Conservation (phyloP, 140 eudicot species). For the Senecio squalidus region DNA sequence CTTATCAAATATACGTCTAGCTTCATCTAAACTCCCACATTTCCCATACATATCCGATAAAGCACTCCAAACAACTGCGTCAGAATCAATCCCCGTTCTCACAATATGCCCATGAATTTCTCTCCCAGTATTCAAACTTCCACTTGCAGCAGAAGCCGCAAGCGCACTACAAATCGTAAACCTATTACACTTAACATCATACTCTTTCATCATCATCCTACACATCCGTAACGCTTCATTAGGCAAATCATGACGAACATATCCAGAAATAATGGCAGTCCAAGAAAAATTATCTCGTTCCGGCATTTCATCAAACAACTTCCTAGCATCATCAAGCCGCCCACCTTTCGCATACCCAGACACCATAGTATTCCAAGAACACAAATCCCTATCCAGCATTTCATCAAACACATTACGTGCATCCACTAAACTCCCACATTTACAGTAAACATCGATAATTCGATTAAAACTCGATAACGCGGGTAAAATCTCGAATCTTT, state of each 20-base stretch:
- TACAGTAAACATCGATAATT: slow-evolving; percentile 41
- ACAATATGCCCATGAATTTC: slow-evolving; percentile 46
- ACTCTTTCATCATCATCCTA: slow-evolving; percentile 23
- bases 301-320: slow-evolving; percentile 21
- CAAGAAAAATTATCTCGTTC: slow-evolving; percentile 30
- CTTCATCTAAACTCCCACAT: slow-evolving; percentile 27
- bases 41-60: slow-evolving; percentile 33
- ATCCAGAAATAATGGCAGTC: slow-evolving; percentile 31
- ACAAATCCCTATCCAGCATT: slow-evolving; percentile 23
- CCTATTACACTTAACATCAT: slow-evolving; percentile 17
- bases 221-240: slow-evolving; percentile 27
- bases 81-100: slow-evolving; percentile 37
- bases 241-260: slow-evolving; percentile 14
- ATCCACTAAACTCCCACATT: slow-evolving; percentile 39
- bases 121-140: slow-evolving; percentile 27
- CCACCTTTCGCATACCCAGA: slow-evolving; percentile 34
- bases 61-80: slow-evolving; percentile 38
- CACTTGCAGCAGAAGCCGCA: slow-evolving; percentile 34
- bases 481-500: slow-evolving; percentile 20
- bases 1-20: slow-evolving; percentile 15
- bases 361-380: slow-evolving; percentile 39
- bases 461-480: slow-evolving; percentile 33
- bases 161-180: slow-evolving; percentile 33
- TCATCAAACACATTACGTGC: slow-evolving; percentile 27
- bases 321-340: slow-evolving; percentile 34